Percentiles rank a stretch among this genome's conserved stretches.
Conservation (phyloP, 2,329 filamentous ascomycete species). For the Aspergillus intermedius region DNA sequence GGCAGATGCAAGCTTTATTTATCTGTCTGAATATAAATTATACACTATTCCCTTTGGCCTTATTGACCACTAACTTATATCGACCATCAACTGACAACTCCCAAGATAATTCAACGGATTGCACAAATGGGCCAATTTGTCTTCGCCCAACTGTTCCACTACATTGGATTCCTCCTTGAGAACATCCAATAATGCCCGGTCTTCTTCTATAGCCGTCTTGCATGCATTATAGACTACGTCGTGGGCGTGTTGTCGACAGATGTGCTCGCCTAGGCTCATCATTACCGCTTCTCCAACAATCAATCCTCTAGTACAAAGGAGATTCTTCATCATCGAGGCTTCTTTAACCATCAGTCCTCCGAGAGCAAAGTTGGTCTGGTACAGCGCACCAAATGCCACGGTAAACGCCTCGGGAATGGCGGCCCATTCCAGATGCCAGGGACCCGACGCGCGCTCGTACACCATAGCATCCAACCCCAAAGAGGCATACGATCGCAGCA, state of each 20-base stretch:
- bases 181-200: slow-evolving; percentile 36
- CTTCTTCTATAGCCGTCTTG: slow-evolving; percentile 42
- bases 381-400: slow-evolving; percentile 46
- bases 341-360: slow-evolving; percentile 47
- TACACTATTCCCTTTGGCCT: too few species aligned
- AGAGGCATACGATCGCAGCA: slow-evolving; percentile 47
- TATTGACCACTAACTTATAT: too few species aligned
- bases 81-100: too few species aligned
- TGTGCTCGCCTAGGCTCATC: slow-evolving; percentile 51
- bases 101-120: too few species aligned
- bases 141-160: too few species aligned
- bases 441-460: slow-evolving; percentile 52
- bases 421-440: slow-evolving; percentile 56
- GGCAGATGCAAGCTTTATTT: too few species aligned
- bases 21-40: too few species aligned
- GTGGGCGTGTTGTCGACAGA: slow-evolving; percentile 49
- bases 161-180: too few species aligned
- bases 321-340: slow-evolving; percentile 45
- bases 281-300: slow-evolving; percentile 57
- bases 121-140: too few species aligned
- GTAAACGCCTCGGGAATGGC: slow-evolving; percentile 51
- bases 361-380: slow-evolving; percentile 50
- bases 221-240: slow-evolving; percentile 53
- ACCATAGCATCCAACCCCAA: slow-evolving; percentile 53
- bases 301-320: slow-evolving; percentile 46